Evolutionary conservation across 805 yeast species (phyloP).

Genomic region (Saturnispora zaruensis): DNA sequence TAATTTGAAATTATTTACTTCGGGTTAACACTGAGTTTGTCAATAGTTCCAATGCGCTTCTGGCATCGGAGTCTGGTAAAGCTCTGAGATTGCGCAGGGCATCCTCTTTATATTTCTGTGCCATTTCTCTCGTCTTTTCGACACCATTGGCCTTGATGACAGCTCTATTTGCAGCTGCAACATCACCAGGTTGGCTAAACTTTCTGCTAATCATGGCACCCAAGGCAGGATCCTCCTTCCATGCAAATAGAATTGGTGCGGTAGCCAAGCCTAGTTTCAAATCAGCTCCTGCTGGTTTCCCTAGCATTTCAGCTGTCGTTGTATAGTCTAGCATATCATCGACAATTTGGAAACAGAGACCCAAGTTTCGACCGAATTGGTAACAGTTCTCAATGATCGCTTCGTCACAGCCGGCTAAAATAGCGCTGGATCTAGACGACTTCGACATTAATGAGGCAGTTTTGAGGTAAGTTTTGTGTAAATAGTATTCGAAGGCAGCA

Average conservation of each 20-base stretch:
- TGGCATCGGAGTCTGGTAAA: slow-evolving; percentile 82
- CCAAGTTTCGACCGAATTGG: slow-evolving; percentile 86
- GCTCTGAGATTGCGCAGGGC: slow-evolving; percentile 66
- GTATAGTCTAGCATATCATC: slow-evolving; percentile 96
- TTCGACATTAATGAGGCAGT: slow-evolving; percentile 94
- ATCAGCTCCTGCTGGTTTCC: slow-evolving; percentile 96
- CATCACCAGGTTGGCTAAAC: slow-evolving; percentile 74
- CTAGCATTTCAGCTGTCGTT: slow-evolving; percentile 72
- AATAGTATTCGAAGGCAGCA: slow-evolving; percentile 90
- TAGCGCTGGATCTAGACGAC: slow-evolving; percentile 88
- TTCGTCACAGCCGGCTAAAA: slow-evolving; percentile 75
- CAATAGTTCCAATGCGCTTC: slow-evolving; percentile 77
- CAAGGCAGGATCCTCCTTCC: slow-evolving; percentile 79
- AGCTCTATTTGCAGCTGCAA: slow-evolving; percentile 67
- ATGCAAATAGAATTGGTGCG: slow-evolving; percentile 91
- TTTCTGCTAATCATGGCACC: slow-evolving; percentile 81
- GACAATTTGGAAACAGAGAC: slow-evolving; percentile 90
- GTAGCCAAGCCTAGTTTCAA: slow-evolving; percentile 90
- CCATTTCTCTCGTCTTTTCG: slow-evolving; percentile 64
- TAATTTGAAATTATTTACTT: slow-evolving; percentile 38
- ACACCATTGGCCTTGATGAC: slow-evolving; percentile 71
- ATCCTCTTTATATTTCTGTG: slow-evolving; percentile 64
- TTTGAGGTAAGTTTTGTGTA: slow-evolving; percentile 90
- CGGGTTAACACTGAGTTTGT: slow-evolving; percentile 81
- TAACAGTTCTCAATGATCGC: slow-evolving; percentile 77